These are phyloP conservation scores for Pinus taeda DNA, from an alignment of 75 land plant genomes.

Conservation along the genomic window DNA sequence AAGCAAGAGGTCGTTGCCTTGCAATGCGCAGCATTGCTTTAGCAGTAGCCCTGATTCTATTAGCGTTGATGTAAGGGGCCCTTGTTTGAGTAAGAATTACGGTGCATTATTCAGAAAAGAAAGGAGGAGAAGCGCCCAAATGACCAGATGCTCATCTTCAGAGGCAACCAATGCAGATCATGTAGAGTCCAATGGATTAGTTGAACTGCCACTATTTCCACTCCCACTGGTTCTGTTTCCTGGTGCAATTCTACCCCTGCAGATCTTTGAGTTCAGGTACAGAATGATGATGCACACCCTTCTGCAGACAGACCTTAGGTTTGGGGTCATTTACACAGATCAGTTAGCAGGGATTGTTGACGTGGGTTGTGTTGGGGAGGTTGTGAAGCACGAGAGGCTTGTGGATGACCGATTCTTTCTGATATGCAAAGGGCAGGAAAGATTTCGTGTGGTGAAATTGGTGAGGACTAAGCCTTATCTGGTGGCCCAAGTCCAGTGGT, in stretches of 20 bases:
- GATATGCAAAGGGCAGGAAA: slow-evolving; percentile 96
- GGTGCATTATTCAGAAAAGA: neutral
- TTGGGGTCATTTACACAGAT: slow-evolving; percentile 95
- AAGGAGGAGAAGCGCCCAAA: neutral
- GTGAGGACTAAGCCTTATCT: slow-evolving; percentile 79
- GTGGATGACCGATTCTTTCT: slow-evolving; percentile 97
- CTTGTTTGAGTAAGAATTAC: neutral
- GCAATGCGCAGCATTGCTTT: slow-evolving; percentile 7
- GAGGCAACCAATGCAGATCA: neutral
- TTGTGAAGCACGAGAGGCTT: slow-evolving; percentile 91
- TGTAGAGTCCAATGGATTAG: slow-evolving; percentile 27
- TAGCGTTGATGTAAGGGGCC: neutral
- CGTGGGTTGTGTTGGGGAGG: slow-evolving; percentile 96
- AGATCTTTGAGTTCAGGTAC: slow-evolving; percentile 98
- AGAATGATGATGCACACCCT: slow-evolving; percentile 99
- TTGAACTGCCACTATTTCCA: slow-evolving; percentile 92
- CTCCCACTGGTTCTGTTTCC: slow-evolving; percentile 95
- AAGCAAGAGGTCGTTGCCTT: neutral
- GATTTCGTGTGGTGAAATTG: slow-evolving; percentile 66
- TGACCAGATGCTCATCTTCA: slow-evolving; percentile 9
- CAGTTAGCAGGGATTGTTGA: slow-evolving; percentile 50
- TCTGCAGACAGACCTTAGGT: slow-evolving; percentile 92
- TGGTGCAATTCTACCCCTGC: slow-evolving; percentile 87
- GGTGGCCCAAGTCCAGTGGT: slow-evolving; percentile 87
- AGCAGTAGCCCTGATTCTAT: no score